Evolutionary conservation across 164 flowering plant species (phyloP), one percentile per base, ranked within the genome.

Genomic region (Stephania japonica): DNA sequence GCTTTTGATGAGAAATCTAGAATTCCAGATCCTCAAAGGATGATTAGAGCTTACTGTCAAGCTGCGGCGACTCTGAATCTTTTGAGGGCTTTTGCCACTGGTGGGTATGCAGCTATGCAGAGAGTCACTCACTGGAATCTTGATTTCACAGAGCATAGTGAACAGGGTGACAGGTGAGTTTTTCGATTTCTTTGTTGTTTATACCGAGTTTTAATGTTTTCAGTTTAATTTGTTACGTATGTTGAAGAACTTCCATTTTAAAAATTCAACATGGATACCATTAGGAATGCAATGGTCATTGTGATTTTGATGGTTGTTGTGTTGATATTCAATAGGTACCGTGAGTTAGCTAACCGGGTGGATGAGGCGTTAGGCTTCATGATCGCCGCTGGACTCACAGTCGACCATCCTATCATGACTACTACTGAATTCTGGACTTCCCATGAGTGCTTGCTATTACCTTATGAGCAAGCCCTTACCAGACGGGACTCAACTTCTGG

Each of bases 41-140:
- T 93, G 97, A 85, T 91, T 11, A 81, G 94, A 75, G 97, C 98
- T 27, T 91, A 93, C 59, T 84, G 91, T 56, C 98, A 93, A 73
- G 78, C 98, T n/a, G 88, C 94, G 0, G 92, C 97, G 3, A 91
- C 98, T 63, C 77, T 93, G 73, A 93, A 93, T 77, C 91, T 91
- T 11, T 77, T 93, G 50, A 86, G 98, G 72, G 90, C 98, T 21
- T 93, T 93, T 73, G 97, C 98, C 13, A 93, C 94, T 21, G 98
- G 98, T 67, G 97, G 98, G 8, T 93, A 93, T 70, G 98, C 98
- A 18, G 92, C 98, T 49, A 90, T 91, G 96, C 98, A 93, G 82
- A 90, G 98, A 73, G 90, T 93, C 56, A 90, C 87, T 14, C 91
- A 91, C 74, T 93, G 98, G 98, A 93, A 93, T 79, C 81, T 93